Evolutionary conservation across 2,329 filamentous ascomycete species (phyloP), one percentile per base, ranked within the genome.

Genomic region (Exophiala phaeomuriformis): DNA sequence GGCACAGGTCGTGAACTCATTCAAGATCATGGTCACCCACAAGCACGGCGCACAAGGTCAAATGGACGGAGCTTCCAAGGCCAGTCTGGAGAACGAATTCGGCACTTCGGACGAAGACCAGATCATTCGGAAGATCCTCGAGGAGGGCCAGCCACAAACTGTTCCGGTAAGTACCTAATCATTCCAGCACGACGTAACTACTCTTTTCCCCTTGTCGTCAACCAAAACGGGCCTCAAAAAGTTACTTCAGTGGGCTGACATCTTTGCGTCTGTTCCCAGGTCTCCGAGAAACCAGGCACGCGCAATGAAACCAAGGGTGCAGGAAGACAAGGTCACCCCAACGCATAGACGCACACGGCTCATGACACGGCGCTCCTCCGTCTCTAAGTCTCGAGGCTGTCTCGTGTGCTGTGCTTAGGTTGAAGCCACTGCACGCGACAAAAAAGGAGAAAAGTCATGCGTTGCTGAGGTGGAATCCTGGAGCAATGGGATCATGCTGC

Each of bases 11-110:
- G 80, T 97, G 52, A 88, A 84, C 54, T 79, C 86, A 5, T 97
- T 88, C 78, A 88, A 95, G 78, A 78, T 98, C 66, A 95, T 95
- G 66, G 76, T 86, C 41, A 95, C 90, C 35, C 87, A 94, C 76
- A 86, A 85, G 71, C 90, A 95, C 69, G 91, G 91, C 61, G 82
- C 81, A 42, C 89, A 95, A 69, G 91, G 91, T 52, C 79, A 83
- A 55, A 75, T 86, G 41, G 86, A 96, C 66, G 73, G 75, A 6
- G 90, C 90, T 5, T 86, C 88, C 63, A 87, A 94, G 61, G 72
- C 76, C 41, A 77, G 77, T 44, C 77, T 98, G 3, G 84, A 93
- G 66, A 85, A 83, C 62, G 90, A 97, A 74, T 98, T 98, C 64
- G 89, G 88, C 63, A 91, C 88, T 9, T 73, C 77, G 63, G 77